Evolutionary conservation across 768 basidiomycete genomes (phyloP).

Genomic region (Termitomyces sp.): DNA sequence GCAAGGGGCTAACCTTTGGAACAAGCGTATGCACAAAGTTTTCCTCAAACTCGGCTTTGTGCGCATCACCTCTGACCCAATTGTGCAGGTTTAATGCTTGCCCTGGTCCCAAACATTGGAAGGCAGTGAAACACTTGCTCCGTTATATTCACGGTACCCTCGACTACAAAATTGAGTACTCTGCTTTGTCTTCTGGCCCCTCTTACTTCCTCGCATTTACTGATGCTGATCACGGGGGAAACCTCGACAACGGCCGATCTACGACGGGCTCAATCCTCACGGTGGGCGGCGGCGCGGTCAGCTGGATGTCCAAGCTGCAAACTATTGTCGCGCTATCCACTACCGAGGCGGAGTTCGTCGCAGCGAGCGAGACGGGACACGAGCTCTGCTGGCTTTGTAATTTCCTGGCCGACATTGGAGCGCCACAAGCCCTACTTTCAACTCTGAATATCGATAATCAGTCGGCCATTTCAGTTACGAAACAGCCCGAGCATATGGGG

Average conservation of each 20-base stretch:
- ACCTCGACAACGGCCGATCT: conserved; percentile 24
- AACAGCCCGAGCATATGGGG: conserved; percentile 25
- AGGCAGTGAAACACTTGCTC: conserved; percentile 7
- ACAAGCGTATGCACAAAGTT: background rate
- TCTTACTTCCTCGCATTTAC: conserved; percentile 17
- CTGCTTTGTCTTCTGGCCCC: background rate
- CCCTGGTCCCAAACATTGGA: conserved; percentile 7
- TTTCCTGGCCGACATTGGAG: conserved; percentile 22
- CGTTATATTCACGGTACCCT: conserved; percentile 10
- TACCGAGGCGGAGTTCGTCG: conserved; percentile 34
- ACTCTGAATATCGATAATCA: conserved; percentile 23
- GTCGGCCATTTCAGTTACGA: conserved; percentile 24
- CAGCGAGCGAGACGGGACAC: conserved; percentile 23
- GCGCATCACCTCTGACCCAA: background rate
- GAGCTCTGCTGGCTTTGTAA: conserved; percentile 26
- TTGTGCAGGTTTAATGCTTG: background rate
- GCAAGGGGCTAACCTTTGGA: background rate
- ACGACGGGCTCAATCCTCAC: conserved; percentile 26
- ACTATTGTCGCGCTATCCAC: conserved; percentile 29
- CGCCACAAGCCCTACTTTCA: background rate
- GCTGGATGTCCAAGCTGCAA: background rate
- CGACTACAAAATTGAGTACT: conserved; percentile 13
- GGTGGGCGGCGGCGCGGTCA: conserved; percentile 17
- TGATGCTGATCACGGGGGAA: conserved; percentile 29
- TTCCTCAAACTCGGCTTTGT: background rate